phyloP scores from a whole-genome alignment of 192 early-diverging fungal species.

The Gaertneriomyces sp. region DNA sequence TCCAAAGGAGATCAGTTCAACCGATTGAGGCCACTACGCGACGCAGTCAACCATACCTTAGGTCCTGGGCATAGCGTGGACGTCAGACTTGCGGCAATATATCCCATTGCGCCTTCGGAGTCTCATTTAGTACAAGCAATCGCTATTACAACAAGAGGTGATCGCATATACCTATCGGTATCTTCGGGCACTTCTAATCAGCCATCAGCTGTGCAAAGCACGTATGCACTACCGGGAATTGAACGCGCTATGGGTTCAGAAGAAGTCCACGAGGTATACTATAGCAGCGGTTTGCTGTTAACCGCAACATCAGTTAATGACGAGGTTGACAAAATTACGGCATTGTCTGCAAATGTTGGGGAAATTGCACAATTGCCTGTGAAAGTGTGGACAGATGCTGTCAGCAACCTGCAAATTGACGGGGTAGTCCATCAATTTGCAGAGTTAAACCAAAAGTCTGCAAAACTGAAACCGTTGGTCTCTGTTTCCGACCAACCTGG shows the following conservation, averaged over 20 bases:
- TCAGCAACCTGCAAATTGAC: constrained; percentile 50
- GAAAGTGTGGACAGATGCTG: constrained; percentile 30
- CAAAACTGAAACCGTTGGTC: constrained; percentile 23
- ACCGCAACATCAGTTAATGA: constrained; percentile 64
- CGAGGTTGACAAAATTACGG: constrained; percentile 66
- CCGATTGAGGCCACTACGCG: constrained; percentile 24
- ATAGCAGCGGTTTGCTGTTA: constrained; percentile 64
- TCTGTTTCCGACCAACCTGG: constrained; percentile 22
- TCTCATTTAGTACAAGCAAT: constrained; percentile 61
- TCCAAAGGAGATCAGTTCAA: constrained; percentile 53
- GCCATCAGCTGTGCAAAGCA: constrained; percentile 58
- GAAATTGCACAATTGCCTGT: constrained; percentile 13
- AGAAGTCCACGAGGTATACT: constrained; percentile 63
- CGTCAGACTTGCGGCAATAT: constrained; percentile 38
- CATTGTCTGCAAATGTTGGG: constrained; percentile 62
- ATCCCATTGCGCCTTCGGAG: constrained; percentile 27
- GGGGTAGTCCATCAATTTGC: constrained; percentile 83
- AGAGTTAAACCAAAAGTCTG: constrained; percentile 41
- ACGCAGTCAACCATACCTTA: constrained; percentile 4
- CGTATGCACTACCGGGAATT: constrained; percentile 67
- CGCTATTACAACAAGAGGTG: constrained; percentile 69
- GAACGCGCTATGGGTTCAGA: constrained; percentile 39
- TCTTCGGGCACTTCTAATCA: background rate
- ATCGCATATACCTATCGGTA: constrained; percentile 23
- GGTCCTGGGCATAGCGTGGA: constrained; percentile 33